Evolutionary conservation across 331 rosid species (phyloP).

Genomic region (Malus hybrid): DNA sequence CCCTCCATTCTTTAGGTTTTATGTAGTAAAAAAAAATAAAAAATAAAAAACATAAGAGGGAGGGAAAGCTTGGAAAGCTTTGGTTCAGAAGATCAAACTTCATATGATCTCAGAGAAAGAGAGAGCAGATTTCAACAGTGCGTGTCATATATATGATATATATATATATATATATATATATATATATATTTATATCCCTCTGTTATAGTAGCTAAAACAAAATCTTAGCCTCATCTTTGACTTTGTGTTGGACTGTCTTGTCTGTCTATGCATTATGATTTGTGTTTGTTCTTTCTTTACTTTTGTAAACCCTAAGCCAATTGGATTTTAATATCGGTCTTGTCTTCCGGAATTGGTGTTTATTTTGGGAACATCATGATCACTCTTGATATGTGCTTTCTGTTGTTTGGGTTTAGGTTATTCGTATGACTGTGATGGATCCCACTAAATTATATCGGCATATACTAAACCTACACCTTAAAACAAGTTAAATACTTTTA

Average conservation of each 20-base stretch:
- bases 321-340: slow-evolving; percentile 35
- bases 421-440: not conserved
- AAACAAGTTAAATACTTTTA: not conserved
- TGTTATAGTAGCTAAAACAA: slow-evolving; percentile 9
- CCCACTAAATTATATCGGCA: not conserved
- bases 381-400: slow-evolving; percentile 27
- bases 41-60: slow-evolving; percentile 3
- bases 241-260: slow-evolving; percentile 38
- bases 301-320: slow-evolving; percentile 38
- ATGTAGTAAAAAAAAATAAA: slow-evolving; percentile 18
- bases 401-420: not conserved
- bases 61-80: slow-evolving; percentile 10
- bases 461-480: not conserved
- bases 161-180: not conserved
- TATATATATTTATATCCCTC: not conserved
- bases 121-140: slow-evolving; percentile 3
- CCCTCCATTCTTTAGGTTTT: slow-evolving; percentile 20
- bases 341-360: slow-evolving; percentile 32
- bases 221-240: slow-evolving; percentile 50
- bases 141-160: not conserved
- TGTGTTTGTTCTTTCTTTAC: slow-evolving; percentile 11
- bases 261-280: slow-evolving; percentile 24
- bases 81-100: slow-evolving; percentile 18
- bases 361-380: slow-evolving; percentile 45
- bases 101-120: not conserved